Percentiles rank a stretch among this genome's conserved stretches.
phyloP scores from a whole-genome alignment of 2,329 filamentous ascomycete species.

The Penicillium sp. region DNA sequence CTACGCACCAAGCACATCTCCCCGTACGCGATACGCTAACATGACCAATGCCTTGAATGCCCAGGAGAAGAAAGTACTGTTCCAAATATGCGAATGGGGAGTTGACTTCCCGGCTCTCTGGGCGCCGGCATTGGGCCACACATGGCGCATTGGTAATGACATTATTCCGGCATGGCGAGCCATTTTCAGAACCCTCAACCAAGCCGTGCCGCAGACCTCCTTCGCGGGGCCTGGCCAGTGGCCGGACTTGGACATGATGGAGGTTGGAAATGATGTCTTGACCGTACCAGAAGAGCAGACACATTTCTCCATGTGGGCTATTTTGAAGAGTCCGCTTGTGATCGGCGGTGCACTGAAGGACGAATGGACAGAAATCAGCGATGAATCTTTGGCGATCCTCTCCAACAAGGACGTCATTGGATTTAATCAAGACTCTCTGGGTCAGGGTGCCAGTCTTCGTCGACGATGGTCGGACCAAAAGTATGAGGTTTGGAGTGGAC shows the following conservation, averaged over 20 bases:
- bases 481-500: conserved; percentile 56
- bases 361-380: conserved; percentile 35
- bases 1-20: conserved; percentile 41
- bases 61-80: conserved; percentile 48
- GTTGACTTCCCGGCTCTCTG: conserved; percentile 53
- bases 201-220: conserved; percentile 51
- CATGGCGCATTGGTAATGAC: conserved; percentile 58
- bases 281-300: conserved; percentile 53
- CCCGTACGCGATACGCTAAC: conserved; percentile 47
- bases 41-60: conserved; percentile 50
- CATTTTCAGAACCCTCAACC: conserved; percentile 56
- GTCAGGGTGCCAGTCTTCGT: conserved; percentile 53
- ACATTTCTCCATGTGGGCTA: conserved; percentile 57
- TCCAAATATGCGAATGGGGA: conserved; percentile 58
- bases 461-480: conserved; percentile 52
- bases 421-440: conserved; percentile 60
- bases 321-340: conserved; percentile 54
- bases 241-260: conserved; percentile 57
- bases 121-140: conserved; percentile 51
- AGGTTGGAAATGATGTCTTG: conserved; percentile 51
- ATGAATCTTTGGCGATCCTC: conserved; percentile 47
- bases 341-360: conserved; percentile 51
- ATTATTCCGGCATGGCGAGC: conserved; percentile 55
- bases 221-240: conserved; percentile 52
- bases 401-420: conserved; percentile 58